These are phyloP conservation scores for Talaromyces funiculosus DNA, from an alignment of 2,329 filamentous ascomycete genomes.

Conservation along the genomic window DNA sequence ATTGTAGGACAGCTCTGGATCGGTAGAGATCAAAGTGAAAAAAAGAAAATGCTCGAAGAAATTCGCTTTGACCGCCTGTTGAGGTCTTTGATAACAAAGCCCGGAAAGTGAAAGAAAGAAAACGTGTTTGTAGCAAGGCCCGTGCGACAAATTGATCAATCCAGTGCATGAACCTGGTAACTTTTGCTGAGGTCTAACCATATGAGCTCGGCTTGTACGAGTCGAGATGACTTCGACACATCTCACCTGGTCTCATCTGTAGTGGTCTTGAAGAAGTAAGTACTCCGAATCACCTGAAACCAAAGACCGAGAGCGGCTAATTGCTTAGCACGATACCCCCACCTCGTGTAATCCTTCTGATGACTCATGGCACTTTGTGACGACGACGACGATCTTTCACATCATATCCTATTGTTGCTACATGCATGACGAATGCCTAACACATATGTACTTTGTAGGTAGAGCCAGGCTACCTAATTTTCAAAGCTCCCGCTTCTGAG, in stretches of 20 bases:
- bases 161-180: neutral
- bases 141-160: neutral
- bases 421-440: neutral
- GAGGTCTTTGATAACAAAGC: neutral
- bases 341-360: neutral
- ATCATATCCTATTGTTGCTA: neutral
- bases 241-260: neutral
- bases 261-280: neutral
- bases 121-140: neutral
- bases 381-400: constrained; percentile 1
- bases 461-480: neutral
- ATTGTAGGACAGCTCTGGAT: neutral
- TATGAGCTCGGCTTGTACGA: neutral
- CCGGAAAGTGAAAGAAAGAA: neutral
- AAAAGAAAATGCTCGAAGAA: neutral
- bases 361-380: neutral
- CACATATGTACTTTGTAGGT: neutral
- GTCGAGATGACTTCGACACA: neutral
- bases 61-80: neutral
- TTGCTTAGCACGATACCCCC: neutral
- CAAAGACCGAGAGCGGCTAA: neutral
- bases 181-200: neutral
- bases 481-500: neutral
- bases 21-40: neutral
- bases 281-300: neutral